Evolutionary conservation across 2,329 filamentous ascomycete genomes (phyloP).

Genomic region (Scedosporium boydii): DNA sequence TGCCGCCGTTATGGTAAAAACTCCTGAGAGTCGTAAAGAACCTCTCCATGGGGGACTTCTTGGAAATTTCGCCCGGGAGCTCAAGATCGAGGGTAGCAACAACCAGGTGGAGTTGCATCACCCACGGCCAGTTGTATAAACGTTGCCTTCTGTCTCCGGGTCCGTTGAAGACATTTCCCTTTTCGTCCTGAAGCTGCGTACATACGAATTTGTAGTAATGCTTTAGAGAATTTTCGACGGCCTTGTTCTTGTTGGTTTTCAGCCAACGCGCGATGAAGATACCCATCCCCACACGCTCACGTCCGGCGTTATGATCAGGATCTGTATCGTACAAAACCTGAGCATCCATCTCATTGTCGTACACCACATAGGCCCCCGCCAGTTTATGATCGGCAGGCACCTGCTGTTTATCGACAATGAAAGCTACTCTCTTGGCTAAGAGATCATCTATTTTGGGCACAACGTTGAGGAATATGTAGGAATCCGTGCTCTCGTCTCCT

Average conservation of each 20-base stretch:
- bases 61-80: conserved; percentile 1
- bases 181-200: conserved; percentile 7
- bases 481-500: not conserved
- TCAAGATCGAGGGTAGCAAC: conserved; percentile 6
- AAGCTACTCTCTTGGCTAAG: conserved; percentile 6
- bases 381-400: not conserved
- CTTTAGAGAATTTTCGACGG: conserved; percentile 1
- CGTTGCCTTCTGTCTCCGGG: conserved; percentile 3
- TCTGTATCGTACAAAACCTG: conserved; percentile 7
- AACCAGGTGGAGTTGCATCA: conserved; percentile 8
- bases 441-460: conserved; percentile 6
- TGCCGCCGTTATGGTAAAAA: conserved; percentile 9
- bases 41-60: conserved; percentile 1
- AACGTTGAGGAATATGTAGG: conserved; percentile 8
- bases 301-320: conserved; percentile 8
- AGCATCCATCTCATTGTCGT: conserved; percentile 10
- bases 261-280: conserved; percentile 9
- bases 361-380: conserved; percentile 7
- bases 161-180: conserved; percentile 7
- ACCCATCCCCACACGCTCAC: conserved; percentile 10
- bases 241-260: not conserved
- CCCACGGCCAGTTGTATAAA: conserved; percentile 10
- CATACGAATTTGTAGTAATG: conserved; percentile 9
- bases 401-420: conserved; percentile 9
- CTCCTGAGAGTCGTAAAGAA: conserved; percentile 7